Conservation (phyloP, 1,284 basidiomycete genomes). For the Sanguinoderma infundibulare region DNA sequence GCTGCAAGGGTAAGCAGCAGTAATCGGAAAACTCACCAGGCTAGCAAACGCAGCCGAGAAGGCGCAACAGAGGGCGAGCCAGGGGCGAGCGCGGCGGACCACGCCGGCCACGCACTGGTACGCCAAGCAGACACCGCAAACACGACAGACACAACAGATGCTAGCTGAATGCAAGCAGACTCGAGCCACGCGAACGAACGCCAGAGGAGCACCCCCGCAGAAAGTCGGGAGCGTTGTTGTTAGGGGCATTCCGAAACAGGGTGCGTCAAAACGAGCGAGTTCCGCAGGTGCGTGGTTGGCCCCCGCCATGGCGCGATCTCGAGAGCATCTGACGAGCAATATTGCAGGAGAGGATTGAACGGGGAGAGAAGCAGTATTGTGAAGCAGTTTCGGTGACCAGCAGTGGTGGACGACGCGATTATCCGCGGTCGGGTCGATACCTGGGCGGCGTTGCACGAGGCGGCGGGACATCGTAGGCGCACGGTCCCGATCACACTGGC, state of each 20-base stretch:
- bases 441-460: not conserved
- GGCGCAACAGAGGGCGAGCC: too few relatives aligned
- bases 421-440: not conserved
- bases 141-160: not conserved
- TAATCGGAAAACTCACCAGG: not conserved
- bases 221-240: not conserved
- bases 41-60: not conserved
- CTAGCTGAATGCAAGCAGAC: too few relatives aligned
- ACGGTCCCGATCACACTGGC: not conserved
- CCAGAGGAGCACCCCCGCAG: not conserved
- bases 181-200: too few relatives aligned
- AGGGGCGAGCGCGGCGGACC: too few relatives aligned
- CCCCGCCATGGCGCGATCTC: not conserved
- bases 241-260: not conserved
- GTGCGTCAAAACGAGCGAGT: not conserved
- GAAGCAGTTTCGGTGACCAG: not conserved
- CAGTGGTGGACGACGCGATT: not conserved
- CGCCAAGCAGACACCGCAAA: not conserved
- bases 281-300: not conserved
- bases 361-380: not conserved
- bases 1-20: not conserved
- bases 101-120: too few relatives aligned
- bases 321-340: not conserved
- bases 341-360: not conserved
- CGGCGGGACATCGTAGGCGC: not conserved